phyloP scores from a whole-genome alignment of 176 grass and related monocot genomes.

The Cenchrus americanus region DNA sequence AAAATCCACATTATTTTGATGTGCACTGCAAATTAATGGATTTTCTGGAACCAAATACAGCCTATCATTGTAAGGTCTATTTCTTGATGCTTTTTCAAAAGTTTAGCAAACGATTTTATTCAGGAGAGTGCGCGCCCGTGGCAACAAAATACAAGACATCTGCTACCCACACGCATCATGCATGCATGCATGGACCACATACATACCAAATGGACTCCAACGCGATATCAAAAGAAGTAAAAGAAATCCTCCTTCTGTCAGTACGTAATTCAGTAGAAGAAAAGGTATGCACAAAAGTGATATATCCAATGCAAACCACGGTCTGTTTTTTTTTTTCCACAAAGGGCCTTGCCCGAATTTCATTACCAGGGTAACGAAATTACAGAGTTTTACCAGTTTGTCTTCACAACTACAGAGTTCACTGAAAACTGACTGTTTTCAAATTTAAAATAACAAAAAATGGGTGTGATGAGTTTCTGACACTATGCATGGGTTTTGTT shows the following conservation, averaged over 20 bases:
- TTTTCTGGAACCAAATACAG: too few species aligned
- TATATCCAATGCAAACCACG: background rate
- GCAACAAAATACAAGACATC: background rate
- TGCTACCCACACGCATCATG: background rate
- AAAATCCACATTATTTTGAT: too few species aligned
- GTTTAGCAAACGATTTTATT: background rate
- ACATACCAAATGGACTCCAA: background rate
- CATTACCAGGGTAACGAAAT: too few species aligned
- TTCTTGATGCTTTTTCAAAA: background rate
- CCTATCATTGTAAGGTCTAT: too few species aligned
- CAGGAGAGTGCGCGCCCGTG: background rate
- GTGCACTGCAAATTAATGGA: too few species aligned
- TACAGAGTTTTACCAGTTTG: too few species aligned
- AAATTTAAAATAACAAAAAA: background rate
- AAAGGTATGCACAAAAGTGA: background rate
- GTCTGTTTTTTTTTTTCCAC: too few species aligned
- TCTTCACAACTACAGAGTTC: too few species aligned
- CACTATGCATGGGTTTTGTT: background rate
- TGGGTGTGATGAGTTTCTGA: background rate
- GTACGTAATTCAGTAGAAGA: background rate
- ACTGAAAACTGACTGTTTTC: background rate
- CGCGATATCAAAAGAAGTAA: background rate
- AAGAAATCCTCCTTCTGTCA: background rate
- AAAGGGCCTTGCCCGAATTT: too few species aligned
- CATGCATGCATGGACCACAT: background rate